Evolutionary conservation across 106 monocot genomes (phyloP).

Genomic region (Xerophyta viscosa): DNA sequence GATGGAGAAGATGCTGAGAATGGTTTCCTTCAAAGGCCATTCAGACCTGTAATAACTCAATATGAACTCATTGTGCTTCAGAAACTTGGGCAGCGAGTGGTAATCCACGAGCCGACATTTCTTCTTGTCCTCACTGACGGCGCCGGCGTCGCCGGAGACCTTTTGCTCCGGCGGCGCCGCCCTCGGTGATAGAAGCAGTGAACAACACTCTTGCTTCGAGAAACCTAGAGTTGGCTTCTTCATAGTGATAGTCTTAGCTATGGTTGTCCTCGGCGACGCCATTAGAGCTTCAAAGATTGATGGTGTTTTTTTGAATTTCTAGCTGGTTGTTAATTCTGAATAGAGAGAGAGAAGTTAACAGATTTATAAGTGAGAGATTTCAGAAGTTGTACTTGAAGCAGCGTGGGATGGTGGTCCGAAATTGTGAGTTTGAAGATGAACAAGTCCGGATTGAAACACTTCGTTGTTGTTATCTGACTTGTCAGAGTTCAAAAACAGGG

Average conservation of each 20-base stretch:
- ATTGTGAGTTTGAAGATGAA: too few relatives aligned
- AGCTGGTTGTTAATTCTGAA: too few relatives aligned
- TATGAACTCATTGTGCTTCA: conserved; percentile 49
- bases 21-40: conserved; percentile 43
- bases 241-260: neutral
- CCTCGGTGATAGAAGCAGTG: neutral
- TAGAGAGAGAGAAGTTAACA: too few relatives aligned
- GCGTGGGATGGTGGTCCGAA: too few relatives aligned
- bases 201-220: neutral
- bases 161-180: neutral
- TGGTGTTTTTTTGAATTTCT: too few relatives aligned
- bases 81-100: conserved; percentile 24
- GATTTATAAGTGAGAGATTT: too few relatives aligned
- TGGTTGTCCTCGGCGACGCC: neutral
- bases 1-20: conserved; percentile 49
- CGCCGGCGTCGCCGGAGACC: too few relatives aligned
- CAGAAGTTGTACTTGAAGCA: too few relatives aligned
- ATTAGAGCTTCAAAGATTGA: too few relatives aligned
- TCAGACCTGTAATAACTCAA: conserved; percentile 32
- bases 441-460: too few relatives aligned
- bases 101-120: conserved; percentile 21
- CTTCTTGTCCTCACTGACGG: neutral
- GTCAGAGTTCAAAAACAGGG: too few relatives aligned
- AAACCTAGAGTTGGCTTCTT: neutral
- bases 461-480: too few relatives aligned